Conservation (phyloP, 768 basidiomycete species). For the Serpula lacrymans region DNA sequence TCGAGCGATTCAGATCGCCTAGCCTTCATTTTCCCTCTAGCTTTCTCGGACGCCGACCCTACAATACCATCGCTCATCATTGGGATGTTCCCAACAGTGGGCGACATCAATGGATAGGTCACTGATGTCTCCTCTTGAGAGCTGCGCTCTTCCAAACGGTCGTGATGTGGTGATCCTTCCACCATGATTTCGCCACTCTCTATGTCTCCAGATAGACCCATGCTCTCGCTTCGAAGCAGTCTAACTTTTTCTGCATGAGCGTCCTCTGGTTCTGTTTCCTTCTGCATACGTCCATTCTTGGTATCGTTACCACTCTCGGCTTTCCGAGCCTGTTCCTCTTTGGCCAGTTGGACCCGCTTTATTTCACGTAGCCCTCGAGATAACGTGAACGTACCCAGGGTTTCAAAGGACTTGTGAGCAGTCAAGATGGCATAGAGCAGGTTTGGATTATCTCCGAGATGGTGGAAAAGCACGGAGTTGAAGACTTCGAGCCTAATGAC, state of each 20-base stretch:
- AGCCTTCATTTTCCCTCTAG: conserved; percentile 86
- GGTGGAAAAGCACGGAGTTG: conserved; percentile 77
- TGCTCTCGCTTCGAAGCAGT: conserved; percentile 54
- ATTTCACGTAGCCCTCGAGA: conserved; percentile 84
- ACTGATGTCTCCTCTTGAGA: conserved; percentile 6
- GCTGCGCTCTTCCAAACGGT: conserved; percentile 9
- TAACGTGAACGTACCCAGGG: conserved; percentile 89
- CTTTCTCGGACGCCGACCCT: conserved; percentile 72
- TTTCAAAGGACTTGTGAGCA: conserved; percentile 82
- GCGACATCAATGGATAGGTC: conserved; percentile 40
- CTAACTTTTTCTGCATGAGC: conserved; percentile 65
- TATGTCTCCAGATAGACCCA: conserved; percentile 18
- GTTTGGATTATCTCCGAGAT: conserved; percentile 82
- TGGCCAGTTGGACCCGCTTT: conserved; percentile 64
- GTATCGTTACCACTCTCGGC: conserved; percentile 15
- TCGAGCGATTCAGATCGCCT: conserved; percentile 54
- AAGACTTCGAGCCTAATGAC: conserved; percentile 79
- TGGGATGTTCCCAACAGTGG: conserved; percentile 37
- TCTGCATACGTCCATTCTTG: conserved; percentile 17
- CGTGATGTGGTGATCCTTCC: not conserved
- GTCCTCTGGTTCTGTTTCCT: conserved; percentile 16
- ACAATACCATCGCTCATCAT: conserved; percentile 17
- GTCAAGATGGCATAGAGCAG: conserved; percentile 83
- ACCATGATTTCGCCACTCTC: conserved; percentile 19
- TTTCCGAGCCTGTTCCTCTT: conserved; percentile 58